phyloP scores from a whole-genome alignment of 192 early-diverging fungal genomes.

The Gaertneriomyces sp. region DNA sequence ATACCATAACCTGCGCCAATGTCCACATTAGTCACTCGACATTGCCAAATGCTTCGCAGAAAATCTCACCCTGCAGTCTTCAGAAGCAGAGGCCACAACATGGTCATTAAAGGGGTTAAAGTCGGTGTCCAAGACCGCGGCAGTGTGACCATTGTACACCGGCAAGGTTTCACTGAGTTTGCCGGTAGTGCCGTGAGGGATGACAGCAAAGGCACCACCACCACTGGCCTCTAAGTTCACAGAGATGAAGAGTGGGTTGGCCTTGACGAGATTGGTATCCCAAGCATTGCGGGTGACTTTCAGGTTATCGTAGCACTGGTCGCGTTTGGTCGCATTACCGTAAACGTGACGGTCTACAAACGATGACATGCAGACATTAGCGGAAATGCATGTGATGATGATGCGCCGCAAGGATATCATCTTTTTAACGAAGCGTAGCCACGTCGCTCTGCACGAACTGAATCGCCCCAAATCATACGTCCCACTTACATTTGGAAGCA shows the following conservation, averaged over 20 bases:
- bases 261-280: conserved; percentile 96
- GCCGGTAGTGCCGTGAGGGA: conserved; percentile 74
- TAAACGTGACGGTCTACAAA: conserved; percentile 81
- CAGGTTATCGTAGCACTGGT: conserved; percentile 91
- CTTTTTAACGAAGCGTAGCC: background rate
- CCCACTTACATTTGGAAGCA: conserved; percentile 43
- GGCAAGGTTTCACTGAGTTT: conserved; percentile 87
- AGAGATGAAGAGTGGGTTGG: conserved; percentile 79
- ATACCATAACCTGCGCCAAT: conserved; percentile 79
- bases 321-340: conserved; percentile 83
- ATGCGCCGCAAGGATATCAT: background rate
- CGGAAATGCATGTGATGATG: background rate
- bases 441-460: background rate
- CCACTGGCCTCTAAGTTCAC: conserved; percentile 57
- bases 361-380: background rate
- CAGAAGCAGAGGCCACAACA: conserved; percentile 73
- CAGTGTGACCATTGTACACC: conserved; percentile 88
- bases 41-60: background rate
- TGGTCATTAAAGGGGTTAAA: conserved; percentile 98
- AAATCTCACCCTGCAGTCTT: conserved; percentile 44
- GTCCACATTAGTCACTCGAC: background rate
- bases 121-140: conserved; percentile 93
- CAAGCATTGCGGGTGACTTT: conserved; percentile 79
- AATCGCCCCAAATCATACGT: too few relatives aligned
- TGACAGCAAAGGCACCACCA: conserved; percentile 92